These are phyloP conservation scores for Athelia psychrophila DNA, from an alignment of 1,284 basidiomycete species.

Conservation along the genomic window DNA sequence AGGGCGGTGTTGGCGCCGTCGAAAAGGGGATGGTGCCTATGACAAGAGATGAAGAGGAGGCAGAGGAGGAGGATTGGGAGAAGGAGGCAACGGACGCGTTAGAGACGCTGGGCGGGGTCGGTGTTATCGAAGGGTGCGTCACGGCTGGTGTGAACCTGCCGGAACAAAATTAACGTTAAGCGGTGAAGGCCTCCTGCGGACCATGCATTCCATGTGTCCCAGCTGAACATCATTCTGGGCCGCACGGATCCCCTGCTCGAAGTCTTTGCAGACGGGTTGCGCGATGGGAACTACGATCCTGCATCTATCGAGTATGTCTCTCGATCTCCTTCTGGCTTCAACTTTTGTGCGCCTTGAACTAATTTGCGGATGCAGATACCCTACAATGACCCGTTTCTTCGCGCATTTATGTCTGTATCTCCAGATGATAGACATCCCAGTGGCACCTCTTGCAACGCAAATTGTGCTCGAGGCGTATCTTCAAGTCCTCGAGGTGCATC, in stretches of 20 bases:
- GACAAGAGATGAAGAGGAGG: slow-evolving; percentile 33
- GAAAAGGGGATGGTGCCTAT: slow-evolving; percentile 30
- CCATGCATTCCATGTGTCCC: slow-evolving; percentile 85
- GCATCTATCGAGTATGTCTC: slow-evolving; percentile 59
- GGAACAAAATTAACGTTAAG: background rate
- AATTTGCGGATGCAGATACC: slow-evolving; percentile 42
- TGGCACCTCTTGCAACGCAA: slow-evolving; percentile 76
- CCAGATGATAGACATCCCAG: slow-evolving; percentile 73
- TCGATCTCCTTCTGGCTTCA: background rate
- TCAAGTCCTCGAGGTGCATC: slow-evolving; percentile 74
- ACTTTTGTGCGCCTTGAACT: slow-evolving; percentile 5
- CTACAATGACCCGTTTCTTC: slow-evolving; percentile 84
- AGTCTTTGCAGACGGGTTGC: slow-evolving; percentile 67
- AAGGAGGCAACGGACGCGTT: slow-evolving; percentile 52
- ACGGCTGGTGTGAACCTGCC: background rate
- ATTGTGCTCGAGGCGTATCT: slow-evolving; percentile 89
- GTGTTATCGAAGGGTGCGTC: slow-evolving; percentile 59
- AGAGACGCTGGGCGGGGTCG: slow-evolving; percentile 47
- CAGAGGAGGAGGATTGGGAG: slow-evolving; percentile 60
- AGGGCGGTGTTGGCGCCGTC: slow-evolving; percentile 42
- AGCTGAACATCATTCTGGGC: slow-evolving; percentile 84
- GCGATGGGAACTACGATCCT: slow-evolving; percentile 44
- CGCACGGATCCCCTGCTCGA: slow-evolving; percentile 66
- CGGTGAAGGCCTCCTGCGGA: slow-evolving; percentile 58
- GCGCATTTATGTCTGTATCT: slow-evolving; percentile 93